Evolutionary conservation across 208 protist species (phyloP), one percentile per base, ranked within the genome.

Genomic region (Spongospora subterranea): DNA sequence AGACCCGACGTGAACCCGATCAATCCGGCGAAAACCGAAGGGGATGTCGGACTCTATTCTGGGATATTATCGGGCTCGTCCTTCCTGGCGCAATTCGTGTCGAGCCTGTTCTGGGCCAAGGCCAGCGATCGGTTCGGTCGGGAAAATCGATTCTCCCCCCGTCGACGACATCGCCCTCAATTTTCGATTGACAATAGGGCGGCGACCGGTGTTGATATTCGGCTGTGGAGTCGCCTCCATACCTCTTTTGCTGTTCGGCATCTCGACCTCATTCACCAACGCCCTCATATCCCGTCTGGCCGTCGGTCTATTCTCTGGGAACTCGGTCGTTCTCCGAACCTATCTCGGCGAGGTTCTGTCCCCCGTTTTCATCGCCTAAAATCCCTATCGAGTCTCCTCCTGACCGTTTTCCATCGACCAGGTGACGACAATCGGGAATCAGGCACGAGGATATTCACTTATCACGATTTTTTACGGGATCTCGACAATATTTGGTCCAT

Each of bases 331-430:
- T 43, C 71, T 82, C 17, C 6, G 35, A 43, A 39, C 71, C 17
- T 82, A 82, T n/a, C 71, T 82, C n/a, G 71, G 71, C 71, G 71
- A 82, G 71, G 71, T 60, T 29, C 24, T 6, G 24, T 60, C 13
- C 6, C 13, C 50, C 24, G 50, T 60, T 60, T 60, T 24, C 6
- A 6, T 60, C 6, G 50, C 24, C 24, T 60, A 60, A 24, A n/a
- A n/a, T n/a, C n/a, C n/a, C n/a, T n/a, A n/a, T n/a, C n/a, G n/a
- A n/a, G n/a, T n/a, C n/a, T n/a, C n/a, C n/a, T n/a, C n/a, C n/a
- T n/a, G n/a, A n/a, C n/a, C 24, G 50, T 24, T 60, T 24, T 29
- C 13, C 50, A 29, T 29, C 6, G 50, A 29, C 50, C 6, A 60
- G 50, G 50, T 82, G 6, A 82, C 71, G 6, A 82, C 71, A 82